These are phyloP conservation scores for Cercospora sojina DNA, from an alignment of 2,329 filamentous ascomycete genomes.

Conservation along the genomic window DNA sequence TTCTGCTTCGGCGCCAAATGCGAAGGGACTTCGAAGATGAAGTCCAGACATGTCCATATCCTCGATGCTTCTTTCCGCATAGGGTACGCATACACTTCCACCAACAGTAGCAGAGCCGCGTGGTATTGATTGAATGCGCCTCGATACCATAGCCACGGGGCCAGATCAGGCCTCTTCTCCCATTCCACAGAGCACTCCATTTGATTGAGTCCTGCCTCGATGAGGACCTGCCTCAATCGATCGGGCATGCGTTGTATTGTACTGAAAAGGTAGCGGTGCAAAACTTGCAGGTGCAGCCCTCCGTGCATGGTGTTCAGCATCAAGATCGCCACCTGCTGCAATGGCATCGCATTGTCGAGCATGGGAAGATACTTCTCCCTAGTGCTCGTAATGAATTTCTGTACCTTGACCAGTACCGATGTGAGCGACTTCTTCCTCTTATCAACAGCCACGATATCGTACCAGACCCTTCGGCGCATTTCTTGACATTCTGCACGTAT, in stretches of 20 bases:
- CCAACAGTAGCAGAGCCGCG: conserved; percentile 65
- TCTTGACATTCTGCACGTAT: conserved; percentile 73
- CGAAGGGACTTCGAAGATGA: conserved; percentile 64
- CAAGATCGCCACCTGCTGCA: conserved; percentile 63
- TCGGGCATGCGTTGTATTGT: conserved; percentile 56
- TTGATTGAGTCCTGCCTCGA: conserved; percentile 58
- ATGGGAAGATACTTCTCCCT: conserved; percentile 64
- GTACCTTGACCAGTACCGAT: conserved; percentile 64
- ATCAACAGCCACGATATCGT: conserved; percentile 66
- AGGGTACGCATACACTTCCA: conserved; percentile 63
- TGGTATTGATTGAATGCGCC: conserved; percentile 74
- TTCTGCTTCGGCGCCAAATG: conserved; percentile 57
- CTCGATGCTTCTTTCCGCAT: conserved; percentile 59
- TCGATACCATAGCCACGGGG: conserved; percentile 66
- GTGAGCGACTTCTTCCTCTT: conserved; percentile 61
- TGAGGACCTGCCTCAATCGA: conserved; percentile 61
- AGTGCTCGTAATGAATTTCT: conserved; percentile 65
- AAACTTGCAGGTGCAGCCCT: conserved; percentile 63
- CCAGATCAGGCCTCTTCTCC: conserved; percentile 54
- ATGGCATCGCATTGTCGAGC: conserved; percentile 58
- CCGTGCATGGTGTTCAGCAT: conserved; percentile 65
- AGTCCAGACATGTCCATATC: conserved; percentile 71
- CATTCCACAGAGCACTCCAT: conserved; percentile 57
- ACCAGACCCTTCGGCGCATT: conserved; percentile 68
- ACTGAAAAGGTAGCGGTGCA: conserved; percentile 65